Conservation (phyloP, 2,329 filamentous ascomycete genomes). For the Neopestalotiopsis clavispora region DNA sequence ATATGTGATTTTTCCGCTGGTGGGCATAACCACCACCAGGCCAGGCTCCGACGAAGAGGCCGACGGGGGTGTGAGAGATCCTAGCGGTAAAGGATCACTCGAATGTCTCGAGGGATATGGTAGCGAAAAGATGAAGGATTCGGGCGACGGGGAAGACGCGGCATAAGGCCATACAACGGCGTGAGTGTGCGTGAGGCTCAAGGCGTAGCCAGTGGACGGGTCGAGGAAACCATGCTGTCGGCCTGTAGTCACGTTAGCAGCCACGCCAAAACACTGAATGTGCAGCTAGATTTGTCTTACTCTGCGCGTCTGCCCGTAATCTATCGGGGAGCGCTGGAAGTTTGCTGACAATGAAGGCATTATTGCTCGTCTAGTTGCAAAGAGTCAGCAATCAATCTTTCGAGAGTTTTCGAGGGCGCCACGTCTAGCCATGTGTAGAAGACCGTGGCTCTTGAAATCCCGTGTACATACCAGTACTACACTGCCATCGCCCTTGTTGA, state of each 20-base stretch:
- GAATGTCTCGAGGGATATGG: conserved; percentile 72
- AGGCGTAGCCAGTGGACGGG: conserved; percentile 72
- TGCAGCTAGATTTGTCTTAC: conserved; percentile 51
- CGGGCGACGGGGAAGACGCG: conserved; percentile 68
- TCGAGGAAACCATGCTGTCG: conserved; percentile 70
- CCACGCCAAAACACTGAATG: background rate
- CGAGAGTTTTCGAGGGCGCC: conserved; percentile 23
- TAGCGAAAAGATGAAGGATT: conserved; percentile 81
- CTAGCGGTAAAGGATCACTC: conserved; percentile 78
- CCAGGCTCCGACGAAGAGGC: conserved; percentile 82
- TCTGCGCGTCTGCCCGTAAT: conserved; percentile 68
- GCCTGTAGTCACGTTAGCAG: conserved; percentile 44
- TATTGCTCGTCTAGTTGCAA: conserved; percentile 72
- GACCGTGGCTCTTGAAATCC: conserved; percentile 14
- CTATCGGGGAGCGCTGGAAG: conserved; percentile 81
- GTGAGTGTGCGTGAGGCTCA: conserved; percentile 80
- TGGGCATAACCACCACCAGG: conserved; percentile 83
- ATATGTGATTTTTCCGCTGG: conserved; percentile 84
- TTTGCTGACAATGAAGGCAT: conserved; percentile 84
- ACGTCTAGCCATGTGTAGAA: conserved; percentile 15
- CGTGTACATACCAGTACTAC: conserved; percentile 64
- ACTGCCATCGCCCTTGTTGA: conserved; percentile 70
- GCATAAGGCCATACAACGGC: conserved; percentile 93
- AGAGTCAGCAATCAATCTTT: conserved; percentile 3
- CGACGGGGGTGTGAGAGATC: conserved; percentile 79